phyloP scores from a whole-genome alignment of 164 flowering plant species.

The Nymphaea colorata region DNA sequence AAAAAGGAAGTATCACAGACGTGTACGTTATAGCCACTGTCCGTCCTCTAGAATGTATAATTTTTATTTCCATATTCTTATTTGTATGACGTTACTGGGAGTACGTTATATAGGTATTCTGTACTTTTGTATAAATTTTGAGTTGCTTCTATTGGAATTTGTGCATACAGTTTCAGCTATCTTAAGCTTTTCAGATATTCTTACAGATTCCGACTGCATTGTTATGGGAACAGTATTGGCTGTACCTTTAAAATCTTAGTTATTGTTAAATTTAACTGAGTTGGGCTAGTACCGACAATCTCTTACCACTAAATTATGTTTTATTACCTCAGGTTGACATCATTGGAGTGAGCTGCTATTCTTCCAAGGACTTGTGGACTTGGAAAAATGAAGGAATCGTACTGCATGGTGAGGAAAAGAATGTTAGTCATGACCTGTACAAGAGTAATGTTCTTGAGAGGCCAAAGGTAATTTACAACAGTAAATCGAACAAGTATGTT shows the following conservation, averaged over 20 bases:
- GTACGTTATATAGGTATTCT: too few species aligned
- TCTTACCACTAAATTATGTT: not conserved
- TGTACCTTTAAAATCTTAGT: too few species aligned
- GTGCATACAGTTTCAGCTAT: not conserved
- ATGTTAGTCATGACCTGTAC: slow-evolving; percentile 80
- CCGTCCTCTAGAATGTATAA: too few species aligned
- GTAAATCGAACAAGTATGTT: slow-evolving; percentile 60
- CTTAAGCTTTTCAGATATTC: not conserved
- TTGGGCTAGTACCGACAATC: not conserved
- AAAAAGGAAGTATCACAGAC: too few species aligned
- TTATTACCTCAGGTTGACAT: slow-evolving; percentile 61
- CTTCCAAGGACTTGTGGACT: slow-evolving; percentile 91
- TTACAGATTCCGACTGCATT: not conserved
- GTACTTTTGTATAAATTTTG: too few species aligned
- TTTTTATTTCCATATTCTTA: too few species aligned
- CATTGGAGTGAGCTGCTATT: slow-evolving; percentile 95
- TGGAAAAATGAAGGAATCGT: slow-evolving; percentile 97
- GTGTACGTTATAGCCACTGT: too few species aligned
- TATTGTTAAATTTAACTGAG: too few species aligned
- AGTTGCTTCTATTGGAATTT: not conserved
- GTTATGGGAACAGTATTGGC: not conserved
- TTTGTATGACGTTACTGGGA: too few species aligned
- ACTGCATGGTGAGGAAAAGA: slow-evolving; percentile 56
- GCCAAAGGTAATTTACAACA: slow-evolving; percentile 89
- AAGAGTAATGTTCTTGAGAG: slow-evolving; percentile 86